Evolutionary conservation across 495 filamentous ascomycete species (phyloP), one percentile per base, ranked within the genome.

Genomic region (Tuber microsphaerosporum): DNA sequence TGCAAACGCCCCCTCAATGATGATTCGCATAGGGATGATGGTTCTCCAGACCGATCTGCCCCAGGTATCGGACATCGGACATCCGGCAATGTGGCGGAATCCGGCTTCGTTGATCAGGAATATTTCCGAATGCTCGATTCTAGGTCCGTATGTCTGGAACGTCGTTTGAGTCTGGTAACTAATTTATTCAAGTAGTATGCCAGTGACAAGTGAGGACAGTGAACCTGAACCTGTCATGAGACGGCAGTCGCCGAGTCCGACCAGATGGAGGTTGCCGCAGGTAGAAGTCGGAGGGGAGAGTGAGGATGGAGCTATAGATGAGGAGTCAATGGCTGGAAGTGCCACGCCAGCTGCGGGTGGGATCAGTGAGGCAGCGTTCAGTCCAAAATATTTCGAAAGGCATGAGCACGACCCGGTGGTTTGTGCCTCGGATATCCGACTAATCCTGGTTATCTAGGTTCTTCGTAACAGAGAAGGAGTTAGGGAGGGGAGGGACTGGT

Each of bases 111-210:
- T 76, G 91, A 91, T 79, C 93, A 93, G 20, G 89, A 93, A 42
- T 99, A 99, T 84, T 99, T 98, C 84, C 92, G 91, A 81, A 93
- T 97, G 90, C 90, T 99, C 41, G 90, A 91, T 73, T 88, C 83
- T 51, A 85, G 86, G 77, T 82, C 79, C 71, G 77, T 75, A 48
- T 74, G 82, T 51, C 79, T 79, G 79, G 82, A 41, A 61, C 69
- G 31, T 72, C 76, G 34, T 72, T 69, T 10, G 78, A 79, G 10
- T 84, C 84, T 10, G n/a, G 72, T 41, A 73, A 71, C 51, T 42
- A 46, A 46, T 65, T 17, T 19, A 34, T 34, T 17, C 26, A 51
- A 71, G 31, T 56, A 71, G 70, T 71, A 71, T 71, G 70, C 41
- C 41, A 19, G 70, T 71, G 31, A 71, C 26, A 7, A 19, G 31